Evolutionary conservation across 306 rosid species (phyloP).

Genomic region (Hippophae tibetana): DNA sequence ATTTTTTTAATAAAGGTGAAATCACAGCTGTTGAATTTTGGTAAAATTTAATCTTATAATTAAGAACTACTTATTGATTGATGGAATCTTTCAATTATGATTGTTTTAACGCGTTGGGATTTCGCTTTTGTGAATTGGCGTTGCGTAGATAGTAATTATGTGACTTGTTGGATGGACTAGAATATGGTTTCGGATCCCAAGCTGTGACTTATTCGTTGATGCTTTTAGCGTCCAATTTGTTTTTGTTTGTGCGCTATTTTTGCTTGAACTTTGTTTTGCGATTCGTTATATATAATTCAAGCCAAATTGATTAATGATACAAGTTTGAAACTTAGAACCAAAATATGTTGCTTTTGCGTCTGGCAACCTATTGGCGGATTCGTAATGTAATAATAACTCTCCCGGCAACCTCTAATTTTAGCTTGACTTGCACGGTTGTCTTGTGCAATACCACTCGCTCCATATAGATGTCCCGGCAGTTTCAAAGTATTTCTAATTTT

Average conservation of each 20-base stretch:
- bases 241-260: not conserved
- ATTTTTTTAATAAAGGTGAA: not conserved
- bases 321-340: no score
- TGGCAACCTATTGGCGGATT: not conserved
- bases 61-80: no score
- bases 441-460: no score
- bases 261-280: not conserved
- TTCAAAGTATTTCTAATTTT: no score
- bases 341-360: not conserved
- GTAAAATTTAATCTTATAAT: no score
- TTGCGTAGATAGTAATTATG: not conserved
- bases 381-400: no score
- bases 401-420: no score
- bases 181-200: constrained; percentile 9
- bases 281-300: not conserved
- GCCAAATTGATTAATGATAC: not conserved
- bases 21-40: no score
- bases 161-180: not conserved
- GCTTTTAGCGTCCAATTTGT: not conserved
- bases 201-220: constrained; percentile 3
- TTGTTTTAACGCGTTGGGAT: not conserved
- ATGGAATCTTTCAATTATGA: no score
- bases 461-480: no score
- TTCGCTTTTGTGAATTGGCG: not conserved
- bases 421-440: no score